Base-by-base conservation (phyloP, 768 basidiomycete genomes). In the Exsudoporus frostii region DNA sequence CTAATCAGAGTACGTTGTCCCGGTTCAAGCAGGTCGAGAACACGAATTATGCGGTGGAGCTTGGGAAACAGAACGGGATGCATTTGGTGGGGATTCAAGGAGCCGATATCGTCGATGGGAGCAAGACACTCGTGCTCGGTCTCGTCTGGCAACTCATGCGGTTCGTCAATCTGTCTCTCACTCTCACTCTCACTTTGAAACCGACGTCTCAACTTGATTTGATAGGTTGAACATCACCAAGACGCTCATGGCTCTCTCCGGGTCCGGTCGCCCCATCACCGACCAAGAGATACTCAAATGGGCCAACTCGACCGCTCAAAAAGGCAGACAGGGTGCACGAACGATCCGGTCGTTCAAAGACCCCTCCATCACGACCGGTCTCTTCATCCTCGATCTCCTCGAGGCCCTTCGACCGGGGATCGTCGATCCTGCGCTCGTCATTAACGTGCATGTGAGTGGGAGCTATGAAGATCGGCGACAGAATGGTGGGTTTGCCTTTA, bases 11-110 rank as follows among this genome's bases (percentile, higher is more conserved):
- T 61, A 85, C 84, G 38, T 78, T 99, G 19, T 95, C 95, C 37
- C 80, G 92, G 48, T 99, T 98, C 81, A 99, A 99, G 77, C 86
- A 87, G 30, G 93, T 99, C 25, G 97, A 99, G 74, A 98, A 99
- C 73, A 97, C 92, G 40, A 99, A 98, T 71, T 98, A 99, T 64
- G 86, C 76, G 8, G 88, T 98, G 39, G 97, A 98, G 41, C 85
- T 99, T 15, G 95, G 84, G 4, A 92, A 86, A 70, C 87, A 92
- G 70, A 95, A 90, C 64, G 86, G 88, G 41, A 90, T 99, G 90
- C 92, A 90, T 67, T 75, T 99, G 56, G 94, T 99, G 42, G 95
- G 96, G 7, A 98, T 98, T 56, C 97, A 99, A 68, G 97, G 97
- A 13, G 86, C 96, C 2, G 96, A 98, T 70, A 95, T 99, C 59